A percentile compares a stretch with the other conserved stretches of the same genome.
phyloP scores from a whole-genome alignment of 1,284 basidiomycete genomes.

The Marasmius sp. region DNA sequence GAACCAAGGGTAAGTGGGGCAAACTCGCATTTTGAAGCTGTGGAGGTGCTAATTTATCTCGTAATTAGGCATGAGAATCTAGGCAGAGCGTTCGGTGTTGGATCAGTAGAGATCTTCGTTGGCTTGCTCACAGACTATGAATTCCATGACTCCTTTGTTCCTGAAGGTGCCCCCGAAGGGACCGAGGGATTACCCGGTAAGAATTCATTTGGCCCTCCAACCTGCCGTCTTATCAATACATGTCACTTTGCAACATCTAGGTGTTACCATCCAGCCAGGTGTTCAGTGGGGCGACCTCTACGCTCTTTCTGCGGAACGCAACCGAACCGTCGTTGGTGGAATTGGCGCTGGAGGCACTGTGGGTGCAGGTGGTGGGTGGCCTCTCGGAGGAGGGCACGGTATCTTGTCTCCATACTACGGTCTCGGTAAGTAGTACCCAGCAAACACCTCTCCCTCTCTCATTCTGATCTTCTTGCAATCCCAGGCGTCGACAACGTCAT shows the following conservation, averaged over 20 bases:
- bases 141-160: constrained; percentile 31
- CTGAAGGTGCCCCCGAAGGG: constrained; percentile 23
- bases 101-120: constrained; percentile 32
- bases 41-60: background rate
- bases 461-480: background rate
- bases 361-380: constrained; percentile 1
- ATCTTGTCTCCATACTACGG: constrained; percentile 36
- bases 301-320: constrained; percentile 23
- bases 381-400: constrained; percentile 6
- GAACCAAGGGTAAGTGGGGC: constrained; percentile 33
- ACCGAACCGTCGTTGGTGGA: constrained; percentile 5
- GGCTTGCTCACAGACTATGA: constrained; percentile 39
- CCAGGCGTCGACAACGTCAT: constrained; percentile 3
- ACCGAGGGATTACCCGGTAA: constrained; percentile 9
- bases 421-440: constrained; percentile 29
- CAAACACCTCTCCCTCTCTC: background rate
- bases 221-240: background rate
- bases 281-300: constrained; percentile 36
- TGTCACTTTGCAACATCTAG: constrained; percentile 13
- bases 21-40: background rate
- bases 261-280: constrained; percentile 33
- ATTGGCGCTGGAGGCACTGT: background rate
- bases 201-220: constrained; percentile 10
- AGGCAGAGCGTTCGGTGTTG: constrained; percentile 37
- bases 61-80: background rate